phyloP scores from a whole-genome alignment of 768 basidiomycete species.

The Chiua virens region DNA sequence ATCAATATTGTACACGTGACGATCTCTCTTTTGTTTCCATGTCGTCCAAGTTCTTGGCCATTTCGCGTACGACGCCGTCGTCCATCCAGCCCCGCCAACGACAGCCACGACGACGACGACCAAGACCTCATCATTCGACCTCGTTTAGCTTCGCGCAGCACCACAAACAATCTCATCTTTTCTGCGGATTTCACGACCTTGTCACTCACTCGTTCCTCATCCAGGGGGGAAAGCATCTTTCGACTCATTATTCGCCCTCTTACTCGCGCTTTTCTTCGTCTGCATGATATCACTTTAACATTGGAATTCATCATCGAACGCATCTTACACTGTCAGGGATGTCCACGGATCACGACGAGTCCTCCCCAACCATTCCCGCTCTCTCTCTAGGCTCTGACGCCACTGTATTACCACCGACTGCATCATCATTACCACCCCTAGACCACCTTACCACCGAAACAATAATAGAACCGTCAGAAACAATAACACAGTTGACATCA shows the following conservation, averaged over 20 bases:
- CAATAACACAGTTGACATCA: slow-evolving; percentile 10
- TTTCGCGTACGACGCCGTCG: slow-evolving; percentile 20
- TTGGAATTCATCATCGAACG: slow-evolving; percentile 8
- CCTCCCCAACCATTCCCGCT: slow-evolving; percentile 15
- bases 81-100: slow-evolving; percentile 10
- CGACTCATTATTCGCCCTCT: slow-evolving; percentile 4
- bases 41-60: background rate
- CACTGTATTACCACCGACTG: slow-evolving; percentile 24
- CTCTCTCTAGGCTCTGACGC: slow-evolving; percentile 15
- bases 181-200: background rate
- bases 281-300: slow-evolving; percentile 23
- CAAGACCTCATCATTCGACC: background rate
- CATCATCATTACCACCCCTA: slow-evolving; percentile 19
- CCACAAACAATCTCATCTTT: background rate
- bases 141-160: background rate
- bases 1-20: background rate
- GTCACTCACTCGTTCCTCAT: slow-evolving; percentile 5
- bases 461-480: slow-evolving; percentile 19
- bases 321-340: slow-evolving; percentile 21
- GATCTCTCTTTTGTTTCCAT: slow-evolving; percentile 14
- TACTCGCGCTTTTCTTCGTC: background rate
- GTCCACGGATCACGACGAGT: slow-evolving; percentile 25
- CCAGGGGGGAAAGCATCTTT: slow-evolving; percentile 5
- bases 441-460: slow-evolving; percentile 23
- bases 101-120: slow-evolving; percentile 9